Base-by-base conservation (phyloP, 108 stramenopile genomes). In the Nitzschia palea region DNA sequence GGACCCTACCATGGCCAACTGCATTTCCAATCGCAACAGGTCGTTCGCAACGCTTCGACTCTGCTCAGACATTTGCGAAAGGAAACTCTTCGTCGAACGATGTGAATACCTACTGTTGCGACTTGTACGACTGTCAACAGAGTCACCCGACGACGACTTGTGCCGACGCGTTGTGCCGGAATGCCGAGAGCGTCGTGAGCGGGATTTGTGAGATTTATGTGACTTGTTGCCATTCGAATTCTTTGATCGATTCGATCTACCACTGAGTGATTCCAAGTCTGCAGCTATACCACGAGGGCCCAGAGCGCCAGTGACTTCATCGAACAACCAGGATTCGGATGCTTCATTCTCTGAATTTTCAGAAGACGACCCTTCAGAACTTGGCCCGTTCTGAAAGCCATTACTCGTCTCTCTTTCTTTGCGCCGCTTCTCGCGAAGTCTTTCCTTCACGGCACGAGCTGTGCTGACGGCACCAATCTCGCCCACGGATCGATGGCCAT, bases 41-140 rank as follows among this genome's bases (percentile, higher is more conserved):
- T 94, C 93, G 66, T 94, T 94, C 10, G 93, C 93, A 31, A 94
- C 93, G 51, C 74, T 77, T 22, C 90, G 85, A 62, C 85, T 86
- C 59, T 91, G 86, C 44, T 90, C 89, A 2, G 85, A 86, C 93
- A 94, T 94, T 71, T 91, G 89, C 1, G 85, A 86, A 29, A 94
- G 65, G 77, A 86, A 87, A 12, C 85, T 86, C 52, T 74, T 80
- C 5, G 93, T 94, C 2, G 90, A 86, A 27, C 82, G 75, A 62
- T 89, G 88, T 10, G 85, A 86, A 59, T 89, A 79, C n/a, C 90
- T 75, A 70, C 81, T 82, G 47, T 64, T 64, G 12, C 80, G 73
- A 37, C 81, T 83, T 14, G 66, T 59, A 17, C 85, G 83, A 54
- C 73, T 78, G 30, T 85, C 74, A 15, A 76, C 75, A 64, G 79